Evolutionary conservation across 345 rosid species (phyloP), one percentile per base, ranked within the genome.

Genomic region (Aquilaria malaccensis): DNA sequence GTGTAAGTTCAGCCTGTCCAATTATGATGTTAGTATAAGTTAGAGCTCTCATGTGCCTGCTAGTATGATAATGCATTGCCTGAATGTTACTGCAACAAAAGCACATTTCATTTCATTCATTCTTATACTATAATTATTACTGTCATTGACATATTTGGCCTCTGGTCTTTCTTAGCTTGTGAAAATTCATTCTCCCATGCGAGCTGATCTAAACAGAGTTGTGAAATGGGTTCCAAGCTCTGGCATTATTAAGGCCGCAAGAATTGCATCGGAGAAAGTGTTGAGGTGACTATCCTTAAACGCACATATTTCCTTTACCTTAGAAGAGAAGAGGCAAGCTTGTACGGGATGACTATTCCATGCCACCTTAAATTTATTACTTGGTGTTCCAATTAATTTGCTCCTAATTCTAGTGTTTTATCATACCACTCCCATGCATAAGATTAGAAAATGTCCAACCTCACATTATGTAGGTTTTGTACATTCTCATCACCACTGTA

Each of bases 131-230:
- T 41, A 13, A 29, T 59, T 45, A 30, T 54, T 41, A 56, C 53
- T 70, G 50, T 61, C 37, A 63, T 58, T 73, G 48, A 65, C 45
- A 30, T 52, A 45, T 48, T 61, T 49, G 65, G 50, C 49, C 49
- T 63, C 47, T 73, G 52, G 2, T 63, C 29, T 70, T 66, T 13
- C 72, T 58, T 47, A 94, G 99, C 96, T 94, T 56, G 75, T 91
- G 62, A 94, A 86, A 80, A 95, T 91, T 56, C 97, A 91, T 80
- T 95, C 99, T 62, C 97, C 97, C 32, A 79, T 91, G 94, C 78
- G 96, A 66, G 76, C 89, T 76, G 86, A 86, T 78, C 88, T 80
- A 13, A 71, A 79, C 74, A 84, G 88, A 49, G 72, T 77, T 2
- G 85, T 95, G 73, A 76, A 82, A 80, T 88, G 81, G 86, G 71